Evolutionary conservation across 805 yeast species (phyloP).

Genomic region (Candida arabinofermentans): DNA sequence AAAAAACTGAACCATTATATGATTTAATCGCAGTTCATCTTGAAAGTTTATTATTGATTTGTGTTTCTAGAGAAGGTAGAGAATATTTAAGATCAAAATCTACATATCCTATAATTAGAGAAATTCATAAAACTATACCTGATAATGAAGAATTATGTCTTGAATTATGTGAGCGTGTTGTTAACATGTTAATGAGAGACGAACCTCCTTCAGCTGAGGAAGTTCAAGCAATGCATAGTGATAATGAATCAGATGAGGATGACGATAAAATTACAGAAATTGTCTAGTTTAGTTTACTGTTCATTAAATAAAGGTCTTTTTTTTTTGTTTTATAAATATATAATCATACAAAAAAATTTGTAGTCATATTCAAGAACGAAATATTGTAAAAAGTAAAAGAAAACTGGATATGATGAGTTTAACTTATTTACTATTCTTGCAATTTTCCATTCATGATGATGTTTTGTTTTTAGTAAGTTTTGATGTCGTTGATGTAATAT

Average conservation of each 20-base stretch:
- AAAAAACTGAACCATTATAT: slow-evolving; percentile 66
- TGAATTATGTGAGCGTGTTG: slow-evolving; percentile 78
- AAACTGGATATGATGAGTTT: too few species aligned
- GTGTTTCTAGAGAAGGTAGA: slow-evolving; percentile 71
- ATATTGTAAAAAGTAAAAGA: neutral
- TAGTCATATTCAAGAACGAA: too few species aligned
- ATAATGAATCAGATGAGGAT: slow-evolving; percentile 45
- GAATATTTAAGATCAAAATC: slow-evolving; percentile 75
- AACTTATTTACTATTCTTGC: too few species aligned
- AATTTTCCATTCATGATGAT: too few species aligned
- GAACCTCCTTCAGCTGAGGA: slow-evolving; percentile 51
- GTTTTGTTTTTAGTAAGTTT: too few species aligned
- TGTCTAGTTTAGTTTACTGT: slow-evolving; percentile 20
- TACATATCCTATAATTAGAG: slow-evolving; percentile 83
- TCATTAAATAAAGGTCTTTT: neutral
- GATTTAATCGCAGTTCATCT: slow-evolving; percentile 68
- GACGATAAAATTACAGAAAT: slow-evolving; percentile 52
- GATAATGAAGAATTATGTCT: slow-evolving; percentile 39
- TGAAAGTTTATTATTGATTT: slow-evolving; percentile 74
- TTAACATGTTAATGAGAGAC: slow-evolving; percentile 90
- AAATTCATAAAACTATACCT: slow-evolving; percentile 59
- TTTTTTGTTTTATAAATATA: neutral
- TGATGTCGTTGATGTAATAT: too few species aligned
- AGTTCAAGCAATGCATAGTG: slow-evolving; percentile 43
- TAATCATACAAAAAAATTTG: neutral